These are phyloP conservation scores for Ophiobolus disseminans DNA, from an alignment of 2,329 filamentous ascomycete species.

Conservation along the genomic window DNA sequence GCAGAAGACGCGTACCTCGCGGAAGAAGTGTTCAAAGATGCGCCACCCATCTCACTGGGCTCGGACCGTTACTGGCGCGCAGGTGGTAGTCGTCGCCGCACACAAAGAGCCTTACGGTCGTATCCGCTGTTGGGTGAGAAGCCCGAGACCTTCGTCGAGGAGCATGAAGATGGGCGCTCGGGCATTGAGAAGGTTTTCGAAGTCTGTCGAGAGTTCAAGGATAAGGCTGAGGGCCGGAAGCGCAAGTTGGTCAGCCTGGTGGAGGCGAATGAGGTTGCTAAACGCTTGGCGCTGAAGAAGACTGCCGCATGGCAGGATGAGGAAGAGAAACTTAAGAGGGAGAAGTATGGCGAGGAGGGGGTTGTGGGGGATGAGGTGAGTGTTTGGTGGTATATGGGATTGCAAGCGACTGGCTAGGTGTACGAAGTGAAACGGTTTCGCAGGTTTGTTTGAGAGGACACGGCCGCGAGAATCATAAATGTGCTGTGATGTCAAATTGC, in stretches of 20 bases:
- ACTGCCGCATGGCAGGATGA: constrained; percentile 60
- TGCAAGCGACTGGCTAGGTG: too few relatives aligned
- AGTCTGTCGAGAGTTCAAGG: constrained; percentile 44
- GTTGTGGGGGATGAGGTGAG: constrained; percentile 5
- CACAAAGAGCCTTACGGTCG: constrained; percentile 8
- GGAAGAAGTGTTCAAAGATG: constrained; percentile 31
- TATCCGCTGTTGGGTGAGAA: too few relatives aligned
- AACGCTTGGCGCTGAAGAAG: constrained; percentile 63
- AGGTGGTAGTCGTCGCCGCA: neutral
- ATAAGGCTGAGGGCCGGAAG: constrained; percentile 46
- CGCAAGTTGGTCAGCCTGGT: constrained; percentile 63
- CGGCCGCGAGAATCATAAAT: too few relatives aligned
- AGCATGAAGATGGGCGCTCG: constrained; percentile 3
- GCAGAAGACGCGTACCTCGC: constrained; percentile 63
- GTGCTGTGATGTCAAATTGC: too few relatives aligned
- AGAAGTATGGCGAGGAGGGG: neutral
- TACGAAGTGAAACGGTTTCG: too few relatives aligned
- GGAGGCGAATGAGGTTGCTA: constrained; percentile 68
- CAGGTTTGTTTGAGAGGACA: too few relatives aligned
- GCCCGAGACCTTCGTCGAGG: constrained; percentile 27
- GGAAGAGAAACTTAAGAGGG: neutral
- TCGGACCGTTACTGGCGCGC: neutral
- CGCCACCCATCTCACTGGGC: constrained; percentile 14
- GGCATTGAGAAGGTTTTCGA: constrained; percentile 43
- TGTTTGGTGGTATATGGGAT: neutral